Percentiles rank a stretch among this genome's conserved stretches.
Conservation (phyloP, 2,329 filamentous ascomycete genomes). For the Penicillium sp. region DNA sequence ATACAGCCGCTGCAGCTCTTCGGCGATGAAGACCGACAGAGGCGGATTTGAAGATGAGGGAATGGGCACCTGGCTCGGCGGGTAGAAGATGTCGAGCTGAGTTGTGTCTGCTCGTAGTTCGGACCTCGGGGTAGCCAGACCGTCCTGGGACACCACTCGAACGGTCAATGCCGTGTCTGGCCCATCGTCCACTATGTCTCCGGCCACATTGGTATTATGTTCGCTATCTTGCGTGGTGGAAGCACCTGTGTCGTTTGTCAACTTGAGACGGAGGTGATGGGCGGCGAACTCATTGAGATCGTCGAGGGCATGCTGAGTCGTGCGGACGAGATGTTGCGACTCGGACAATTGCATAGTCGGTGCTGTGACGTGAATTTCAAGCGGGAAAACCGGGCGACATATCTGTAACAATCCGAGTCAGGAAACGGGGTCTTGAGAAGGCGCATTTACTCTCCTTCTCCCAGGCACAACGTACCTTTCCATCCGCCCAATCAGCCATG, state of each 20-base stretch:
- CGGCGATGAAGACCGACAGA: conserved; percentile 76
- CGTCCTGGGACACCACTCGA: conserved; percentile 62
- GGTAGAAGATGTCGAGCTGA: conserved; percentile 76
- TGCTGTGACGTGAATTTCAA: conserved; percentile 78
- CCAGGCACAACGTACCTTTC: conserved; percentile 63
- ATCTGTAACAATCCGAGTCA: conserved; percentile 57
- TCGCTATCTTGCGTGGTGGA: conserved; percentile 13
- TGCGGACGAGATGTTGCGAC: conserved; percentile 71
- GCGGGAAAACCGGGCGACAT: conserved; percentile 84
- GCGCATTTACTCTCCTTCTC: neutral
- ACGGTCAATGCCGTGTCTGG: conserved; percentile 67
- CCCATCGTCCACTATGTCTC: conserved; percentile 25
- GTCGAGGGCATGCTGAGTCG: conserved; percentile 85
- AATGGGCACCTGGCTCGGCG: conserved; percentile 68
- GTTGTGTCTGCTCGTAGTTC: conserved; percentile 70
- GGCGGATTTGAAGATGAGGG: conserved; percentile 70
- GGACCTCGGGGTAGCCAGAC: conserved; percentile 57
- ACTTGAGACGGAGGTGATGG: conserved; percentile 76
- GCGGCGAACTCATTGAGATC: conserved; percentile 83
- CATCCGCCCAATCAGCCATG: conserved; percentile 92
- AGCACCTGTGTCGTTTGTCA: conserved; percentile 48
- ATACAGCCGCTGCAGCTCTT: conserved; percentile 76
- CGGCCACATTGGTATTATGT: conserved; percentile 10
- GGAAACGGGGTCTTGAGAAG: neutral
- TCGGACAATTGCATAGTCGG: conserved; percentile 67